Evolutionary conservation across 768 basidiomycete genomes (phyloP).

Genomic region (Trametes cinnabarina): DNA sequence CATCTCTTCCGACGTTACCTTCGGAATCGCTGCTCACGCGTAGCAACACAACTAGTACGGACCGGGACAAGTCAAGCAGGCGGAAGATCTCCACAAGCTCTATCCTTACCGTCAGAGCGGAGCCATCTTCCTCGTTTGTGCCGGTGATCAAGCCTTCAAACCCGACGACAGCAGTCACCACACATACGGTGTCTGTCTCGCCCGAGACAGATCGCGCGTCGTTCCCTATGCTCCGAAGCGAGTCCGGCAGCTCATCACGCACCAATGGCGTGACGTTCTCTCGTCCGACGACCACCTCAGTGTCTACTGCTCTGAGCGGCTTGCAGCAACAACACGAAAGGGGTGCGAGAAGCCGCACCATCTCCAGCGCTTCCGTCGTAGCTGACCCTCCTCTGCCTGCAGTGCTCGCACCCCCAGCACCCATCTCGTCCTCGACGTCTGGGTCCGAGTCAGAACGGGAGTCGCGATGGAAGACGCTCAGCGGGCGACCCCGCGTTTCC

Average conservation of each 20-base stretch:
- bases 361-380: slow-evolving; percentile 32
- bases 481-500: slow-evolving; percentile 44
- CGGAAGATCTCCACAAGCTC: slow-evolving; percentile 46
- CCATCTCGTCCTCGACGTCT: slow-evolving; percentile 35
- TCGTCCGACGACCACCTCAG: slow-evolving; percentile 53
- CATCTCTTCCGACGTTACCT: slow-evolving; percentile 57
- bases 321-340: slow-evolving; percentile 52
- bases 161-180: slow-evolving; percentile 65
- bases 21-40: slow-evolving; percentile 45
- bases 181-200: slow-evolving; percentile 57
- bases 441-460: slow-evolving; percentile 47
- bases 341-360: slow-evolving; percentile 35
- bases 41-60: slow-evolving; percentile 16
- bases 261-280: slow-evolving; percentile 61
- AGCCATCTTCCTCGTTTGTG: slow-evolving; percentile 36
- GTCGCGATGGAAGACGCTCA: slow-evolving; percentile 39
- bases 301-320: slow-evolving; percentile 48
- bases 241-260: slow-evolving; percentile 44
- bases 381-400: slow-evolving; percentile 21
- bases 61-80: slow-evolving; percentile 28
- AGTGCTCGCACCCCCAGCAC: slow-evolving; percentile 37
- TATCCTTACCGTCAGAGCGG: slow-evolving; percentile 46
- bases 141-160: slow-evolving; percentile 52
- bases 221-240: slow-evolving; percentile 40
- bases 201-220: slow-evolving; percentile 22